A percentile compares a stretch with the other conserved stretches of the same genome.
Conservation (phyloP, 2,329 filamentous ascomycete genomes). For the Fusarium pseudonygamai region DNA sequence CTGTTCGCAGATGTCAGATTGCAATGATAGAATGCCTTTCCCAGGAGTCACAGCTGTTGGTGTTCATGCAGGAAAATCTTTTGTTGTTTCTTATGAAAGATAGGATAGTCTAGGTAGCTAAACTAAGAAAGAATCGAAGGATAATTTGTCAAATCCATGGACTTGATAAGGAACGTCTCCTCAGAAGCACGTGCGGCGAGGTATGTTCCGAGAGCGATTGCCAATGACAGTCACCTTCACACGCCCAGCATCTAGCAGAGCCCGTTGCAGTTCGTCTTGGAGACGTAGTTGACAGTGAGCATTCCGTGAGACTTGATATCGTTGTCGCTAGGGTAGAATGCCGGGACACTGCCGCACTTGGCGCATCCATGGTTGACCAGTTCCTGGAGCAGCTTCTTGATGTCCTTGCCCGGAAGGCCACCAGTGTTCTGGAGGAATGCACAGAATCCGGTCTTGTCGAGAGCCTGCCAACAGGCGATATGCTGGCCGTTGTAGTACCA, state of each 20-base stretch:
- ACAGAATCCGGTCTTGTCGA: not conserved
- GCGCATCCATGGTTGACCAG: not conserved
- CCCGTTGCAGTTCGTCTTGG: not conserved
- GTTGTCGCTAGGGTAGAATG: not conserved
- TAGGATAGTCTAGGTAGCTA: not conserved
- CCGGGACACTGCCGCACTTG: not conserved
- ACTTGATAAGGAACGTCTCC: not conserved
- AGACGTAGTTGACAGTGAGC: not conserved
- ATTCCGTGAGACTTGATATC: not conserved
- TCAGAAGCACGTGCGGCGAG: not conserved
- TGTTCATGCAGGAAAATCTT: not conserved
- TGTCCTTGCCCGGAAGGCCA: not conserved
- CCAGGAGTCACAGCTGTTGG: not conserved
- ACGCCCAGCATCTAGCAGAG: not conserved
- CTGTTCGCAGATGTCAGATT: no score
- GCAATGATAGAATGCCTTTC: fast-evolving
- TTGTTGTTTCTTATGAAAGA: not conserved
- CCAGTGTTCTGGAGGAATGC: not conserved
- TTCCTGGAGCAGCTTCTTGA: not conserved
- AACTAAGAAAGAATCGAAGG: not conserved
- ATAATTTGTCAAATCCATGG: not conserved
- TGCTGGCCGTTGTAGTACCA: not conserved
- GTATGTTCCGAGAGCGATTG: fast-evolving
- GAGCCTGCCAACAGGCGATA: not conserved
- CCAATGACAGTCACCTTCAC: fast-evolving